A percentile compares a stretch with the other conserved stretches of the same genome.
These are phyloP conservation scores for Gossypium turneri DNA, from an alignment of 345 rosid genomes.

Conservation along the genomic window DNA sequence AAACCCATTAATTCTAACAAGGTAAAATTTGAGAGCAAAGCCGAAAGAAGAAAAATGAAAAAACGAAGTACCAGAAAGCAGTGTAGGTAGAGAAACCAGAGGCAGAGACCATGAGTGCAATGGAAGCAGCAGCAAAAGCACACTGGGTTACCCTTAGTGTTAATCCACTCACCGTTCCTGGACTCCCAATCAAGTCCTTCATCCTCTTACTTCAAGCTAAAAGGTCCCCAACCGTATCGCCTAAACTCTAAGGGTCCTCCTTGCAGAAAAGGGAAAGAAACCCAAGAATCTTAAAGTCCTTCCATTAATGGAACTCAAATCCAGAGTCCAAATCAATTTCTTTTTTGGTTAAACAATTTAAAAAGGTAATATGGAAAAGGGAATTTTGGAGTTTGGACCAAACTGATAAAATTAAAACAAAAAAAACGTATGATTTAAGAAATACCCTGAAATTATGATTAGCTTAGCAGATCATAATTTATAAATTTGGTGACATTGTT, in stretches of 20 bases:
- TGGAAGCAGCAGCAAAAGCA: constrained; percentile 70
- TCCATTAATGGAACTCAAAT: constrained; percentile 10
- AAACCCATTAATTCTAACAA: not conserved
- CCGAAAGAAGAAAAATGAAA: not conserved
- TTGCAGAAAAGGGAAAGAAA: constrained; percentile 5
- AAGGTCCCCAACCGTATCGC: not conserved
- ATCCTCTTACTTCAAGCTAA: constrained; percentile 24
- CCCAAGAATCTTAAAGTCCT: constrained; percentile 24
- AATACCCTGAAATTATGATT: not conserved
- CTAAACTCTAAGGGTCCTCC: not conserved
- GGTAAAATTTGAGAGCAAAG: constrained; percentile 5
- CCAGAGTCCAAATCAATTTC: constrained; percentile 6
- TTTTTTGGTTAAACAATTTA: not conserved
- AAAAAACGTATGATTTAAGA: not conserved
- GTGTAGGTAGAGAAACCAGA: constrained; percentile 56
- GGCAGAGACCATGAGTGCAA: constrained; percentile 66
- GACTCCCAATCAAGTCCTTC: constrained; percentile 82
- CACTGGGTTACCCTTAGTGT: constrained; percentile 68
- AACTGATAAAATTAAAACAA: no score
- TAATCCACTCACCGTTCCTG: constrained; percentile 74
- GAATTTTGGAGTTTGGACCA: constrained; percentile 2
- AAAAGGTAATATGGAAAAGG: not conserved
- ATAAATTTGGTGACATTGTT: not conserved
- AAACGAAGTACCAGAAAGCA: constrained; percentile 59
- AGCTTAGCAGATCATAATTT: not conserved